Evolutionary conservation across 2,329 filamentous ascomycete species (phyloP).

Genomic region (Neopestalotiopsis sp.): DNA sequence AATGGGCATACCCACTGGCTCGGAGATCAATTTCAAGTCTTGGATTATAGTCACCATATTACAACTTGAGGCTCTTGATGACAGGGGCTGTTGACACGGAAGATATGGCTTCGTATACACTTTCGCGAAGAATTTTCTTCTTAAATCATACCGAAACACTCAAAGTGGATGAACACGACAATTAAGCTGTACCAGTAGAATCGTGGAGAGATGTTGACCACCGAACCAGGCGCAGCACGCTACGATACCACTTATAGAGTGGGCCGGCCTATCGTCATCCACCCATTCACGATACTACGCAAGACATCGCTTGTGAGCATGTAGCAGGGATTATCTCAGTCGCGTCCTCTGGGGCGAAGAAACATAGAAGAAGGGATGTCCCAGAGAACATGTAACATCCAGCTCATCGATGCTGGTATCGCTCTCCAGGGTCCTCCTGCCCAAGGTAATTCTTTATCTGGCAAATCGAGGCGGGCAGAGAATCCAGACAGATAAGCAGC

Average conservation of each 20-base stretch:
- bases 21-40: neutral
- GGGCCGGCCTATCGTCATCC: neutral
- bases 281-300: neutral
- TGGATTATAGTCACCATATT: too few relatives aligned
- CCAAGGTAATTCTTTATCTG: neutral
- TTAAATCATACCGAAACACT: conserved; percentile 4
- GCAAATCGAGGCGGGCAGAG: neutral
- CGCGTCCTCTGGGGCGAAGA: neutral
- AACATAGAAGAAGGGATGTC: neutral
- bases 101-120: neutral
- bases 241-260: neutral
- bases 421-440: neutral
- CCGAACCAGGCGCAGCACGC: neutral
- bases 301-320: neutral
- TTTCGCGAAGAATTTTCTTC: neutral
- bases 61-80: neutral
- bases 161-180: neutral
- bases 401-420: neutral
- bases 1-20: neutral
- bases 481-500: neutral
- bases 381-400: neutral
- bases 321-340: neutral
- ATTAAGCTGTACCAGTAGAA: neutral
- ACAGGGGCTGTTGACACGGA: neutral
- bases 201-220: neutral